phyloP scores from a whole-genome alignment of 208 protist species.

The Balamuthia mandrillaris region DNA sequence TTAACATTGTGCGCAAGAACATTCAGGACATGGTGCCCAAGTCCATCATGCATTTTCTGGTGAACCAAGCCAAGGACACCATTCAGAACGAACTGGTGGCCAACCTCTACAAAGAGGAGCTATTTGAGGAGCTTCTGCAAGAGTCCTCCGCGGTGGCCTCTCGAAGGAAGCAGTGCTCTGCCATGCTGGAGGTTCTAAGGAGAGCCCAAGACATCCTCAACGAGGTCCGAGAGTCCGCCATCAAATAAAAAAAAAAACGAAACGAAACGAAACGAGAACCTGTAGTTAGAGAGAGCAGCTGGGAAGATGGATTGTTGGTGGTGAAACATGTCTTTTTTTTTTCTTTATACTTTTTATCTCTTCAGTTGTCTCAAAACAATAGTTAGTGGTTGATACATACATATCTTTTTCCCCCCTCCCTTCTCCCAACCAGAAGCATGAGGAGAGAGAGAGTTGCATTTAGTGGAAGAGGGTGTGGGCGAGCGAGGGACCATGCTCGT shows the following conservation, averaged over 20 bases:
- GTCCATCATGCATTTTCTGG: constrained; percentile 95
- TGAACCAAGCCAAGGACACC: constrained; percentile 75
- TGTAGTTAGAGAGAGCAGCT: too few species aligned
- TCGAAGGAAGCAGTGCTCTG: constrained; percentile 78
- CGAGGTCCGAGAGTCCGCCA: constrained; percentile 38
- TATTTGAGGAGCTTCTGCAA: constrained; percentile 86
- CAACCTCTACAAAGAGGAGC: constrained; percentile 88
- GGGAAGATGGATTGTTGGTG: too few species aligned
- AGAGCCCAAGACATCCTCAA: constrained; percentile 62
- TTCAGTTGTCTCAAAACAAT: too few species aligned
- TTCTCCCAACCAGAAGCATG: too few species aligned
- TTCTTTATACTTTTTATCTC: too few species aligned
- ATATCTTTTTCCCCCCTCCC: too few species aligned
- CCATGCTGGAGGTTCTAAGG: constrained; percentile 2
- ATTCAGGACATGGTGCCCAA: constrained; percentile 94
- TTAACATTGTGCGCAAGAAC: constrained; percentile 75
- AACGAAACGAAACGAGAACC: too few species aligned
- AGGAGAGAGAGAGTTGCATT: too few species aligned
- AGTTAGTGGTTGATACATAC: too few species aligned
- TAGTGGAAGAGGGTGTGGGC: too few species aligned
- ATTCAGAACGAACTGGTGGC: constrained; percentile 90
- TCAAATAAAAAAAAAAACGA: neutral
- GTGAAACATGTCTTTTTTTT: too few species aligned
- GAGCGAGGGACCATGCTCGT: constrained; percentile 93
- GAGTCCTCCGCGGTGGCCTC: constrained; percentile 82